Evolutionary conservation across 1,284 basidiomycete genomes (phyloP), one percentile per base, ranked within the genome.

Genomic region (Trametes pubescens): DNA sequence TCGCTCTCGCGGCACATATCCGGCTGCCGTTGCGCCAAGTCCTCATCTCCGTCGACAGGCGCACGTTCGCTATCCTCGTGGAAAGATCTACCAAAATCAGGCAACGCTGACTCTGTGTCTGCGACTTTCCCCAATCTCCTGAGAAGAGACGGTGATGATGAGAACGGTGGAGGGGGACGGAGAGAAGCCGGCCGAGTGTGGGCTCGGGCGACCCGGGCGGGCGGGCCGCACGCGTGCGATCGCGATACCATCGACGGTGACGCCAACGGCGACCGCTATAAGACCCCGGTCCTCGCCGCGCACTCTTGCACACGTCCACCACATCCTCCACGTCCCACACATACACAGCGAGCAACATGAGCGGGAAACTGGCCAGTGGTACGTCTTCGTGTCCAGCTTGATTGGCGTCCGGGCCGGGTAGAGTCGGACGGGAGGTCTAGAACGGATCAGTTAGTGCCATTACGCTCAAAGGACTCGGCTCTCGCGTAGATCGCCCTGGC

Each of bases 311-410:
- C 40, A 59, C 52, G 37, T 43, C 57, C 51, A 51, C 57, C 35
- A 51, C 48, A 24, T 48, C n/a, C 22, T 38, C 57, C 21, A 18
- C 26, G 6, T 32, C 44, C 29, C 51, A n/a, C 48, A 48, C 44
- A 59, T 59, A 59, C 53, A 32, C 43, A 43, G 51, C 57, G 38
- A 47, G 59, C 56, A 70, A 38, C 56, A 79, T 79, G 77, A 77
- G 76, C 65, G 77, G 77, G 49, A 74, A 67, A 62, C 73, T 77
- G 32, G 77, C 77, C 44, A 74, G 75, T 49, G 76, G 77, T 79
- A 14, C 40, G 38, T 16, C 14, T 38, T 24, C 51, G 58, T 37
- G 26, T 43, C 24, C n/a, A 16, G 21, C 35, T 4, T 32, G 47
- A 16, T 24, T 24, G 44, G 10, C 22, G 10, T 24, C 10, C 44